phyloP scores from a whole-genome alignment of 768 basidiomycete genomes.

The Lactarius hatsudake region DNA sequence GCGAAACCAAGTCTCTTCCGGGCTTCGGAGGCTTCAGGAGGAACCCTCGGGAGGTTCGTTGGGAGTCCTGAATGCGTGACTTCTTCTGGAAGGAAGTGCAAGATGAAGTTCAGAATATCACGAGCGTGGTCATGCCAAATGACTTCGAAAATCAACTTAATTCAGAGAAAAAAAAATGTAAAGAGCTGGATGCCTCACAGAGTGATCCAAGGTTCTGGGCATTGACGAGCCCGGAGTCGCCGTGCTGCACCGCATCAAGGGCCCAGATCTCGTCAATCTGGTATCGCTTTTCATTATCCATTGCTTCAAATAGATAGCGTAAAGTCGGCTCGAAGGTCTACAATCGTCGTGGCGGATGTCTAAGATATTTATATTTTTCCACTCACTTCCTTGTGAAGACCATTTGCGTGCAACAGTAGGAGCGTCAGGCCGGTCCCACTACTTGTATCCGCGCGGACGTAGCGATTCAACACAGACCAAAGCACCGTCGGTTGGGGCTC shows the following conservation, averaged over 20 bases:
- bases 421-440: constrained; percentile 55
- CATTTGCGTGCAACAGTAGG: constrained; percentile 81
- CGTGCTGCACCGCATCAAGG: constrained; percentile 83
- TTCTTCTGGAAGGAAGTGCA: constrained; percentile 58
- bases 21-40: constrained; percentile 39
- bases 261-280: constrained; percentile 74
- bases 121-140: constrained; percentile 78
- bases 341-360: not conserved
- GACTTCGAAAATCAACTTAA: constrained; percentile 39
- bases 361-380: not conserved
- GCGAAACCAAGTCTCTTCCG: constrained; percentile 50
- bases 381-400: constrained; percentile 81
- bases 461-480: constrained; percentile 75
- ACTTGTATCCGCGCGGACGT: constrained; percentile 42
- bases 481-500: constrained; percentile 38
- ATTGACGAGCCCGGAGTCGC: constrained; percentile 80
- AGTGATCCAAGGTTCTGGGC: constrained; percentile 49
- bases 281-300: constrained; percentile 32
- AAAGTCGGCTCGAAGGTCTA: constrained; percentile 82
- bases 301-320: constrained; percentile 45
- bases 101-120: constrained; percentile 75
- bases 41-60: constrained; percentile 50
- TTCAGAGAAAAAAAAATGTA: not conserved
- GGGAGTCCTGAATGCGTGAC: constrained; percentile 42
- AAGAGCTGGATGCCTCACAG: constrained; percentile 42